These are phyloP conservation scores for Extremus antarcticus DNA, from an alignment of 495 filamentous ascomycete species.

Conservation along the genomic window DNA sequence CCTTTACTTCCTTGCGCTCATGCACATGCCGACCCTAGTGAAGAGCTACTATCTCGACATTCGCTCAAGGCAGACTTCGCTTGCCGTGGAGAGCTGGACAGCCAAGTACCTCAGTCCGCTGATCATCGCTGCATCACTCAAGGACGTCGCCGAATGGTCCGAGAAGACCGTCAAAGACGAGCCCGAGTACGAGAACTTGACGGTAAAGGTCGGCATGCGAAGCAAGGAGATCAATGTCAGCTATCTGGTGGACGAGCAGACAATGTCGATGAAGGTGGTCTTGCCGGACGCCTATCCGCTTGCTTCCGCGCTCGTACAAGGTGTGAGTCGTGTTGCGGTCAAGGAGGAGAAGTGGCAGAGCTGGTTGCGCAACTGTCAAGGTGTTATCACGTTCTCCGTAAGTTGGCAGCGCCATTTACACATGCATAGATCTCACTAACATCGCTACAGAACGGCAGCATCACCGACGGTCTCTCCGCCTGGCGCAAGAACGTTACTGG, in stretches of 20 bases:
- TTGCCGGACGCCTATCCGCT: slow-evolving; percentile 77
- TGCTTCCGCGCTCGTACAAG: slow-evolving; percentile 60
- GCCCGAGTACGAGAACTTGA: slow-evolving; percentile 37
- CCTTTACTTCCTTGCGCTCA: slow-evolving; percentile 72
- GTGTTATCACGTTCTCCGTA: slow-evolving; percentile 80
- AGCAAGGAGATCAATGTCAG: slow-evolving; percentile 66
- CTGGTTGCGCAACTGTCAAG: slow-evolving; percentile 77
- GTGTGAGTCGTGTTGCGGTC: slow-evolving; percentile 72
- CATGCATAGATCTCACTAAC: slow-evolving; percentile 1
- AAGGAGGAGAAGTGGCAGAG: slow-evolving; percentile 80
- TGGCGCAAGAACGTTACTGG: slow-evolving; percentile 77
- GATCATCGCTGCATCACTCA: slow-evolving; percentile 59
- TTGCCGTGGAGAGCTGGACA: slow-evolving; percentile 69
- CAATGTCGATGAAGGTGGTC: slow-evolving; percentile 62
- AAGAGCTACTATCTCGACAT: slow-evolving; percentile 80
- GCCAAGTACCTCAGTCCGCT: slow-evolving; percentile 75
- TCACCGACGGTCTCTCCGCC: slow-evolving; percentile 72
- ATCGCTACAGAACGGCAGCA: slow-evolving; percentile 49
- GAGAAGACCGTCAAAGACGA: slow-evolving; percentile 31
- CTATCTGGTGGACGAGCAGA: slow-evolving; percentile 80
- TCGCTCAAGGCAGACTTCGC: slow-evolving; percentile 61
- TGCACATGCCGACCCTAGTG: slow-evolving; percentile 60
- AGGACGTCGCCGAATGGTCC: slow-evolving; percentile 62
- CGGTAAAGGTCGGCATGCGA: slow-evolving; percentile 41
- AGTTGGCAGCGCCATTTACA: slow-evolving; percentile 15